Percentiles rank a stretch among this genome's conserved stretches.
phyloP scores from a whole-genome alignment of 2,329 filamentous ascomycete genomes.

The Diaporthe sp. region DNA sequence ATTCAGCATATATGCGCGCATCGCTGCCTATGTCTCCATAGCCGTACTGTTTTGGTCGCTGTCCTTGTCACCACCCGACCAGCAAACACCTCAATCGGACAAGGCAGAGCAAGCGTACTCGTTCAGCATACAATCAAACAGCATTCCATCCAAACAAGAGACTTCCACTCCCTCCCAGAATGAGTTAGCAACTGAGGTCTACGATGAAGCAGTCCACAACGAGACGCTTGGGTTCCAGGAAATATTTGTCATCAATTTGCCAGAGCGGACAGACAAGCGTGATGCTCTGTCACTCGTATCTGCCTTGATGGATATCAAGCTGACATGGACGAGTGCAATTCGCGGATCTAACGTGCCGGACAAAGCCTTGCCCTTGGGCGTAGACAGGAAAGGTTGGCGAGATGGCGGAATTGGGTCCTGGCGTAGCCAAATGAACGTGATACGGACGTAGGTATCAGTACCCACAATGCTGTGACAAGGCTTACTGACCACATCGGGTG shows the following conservation, averaged over 20 bases:
- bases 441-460: conserved; percentile 44
- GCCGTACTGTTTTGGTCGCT: conserved; percentile 7
- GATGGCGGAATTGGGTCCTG: conserved; percentile 49
- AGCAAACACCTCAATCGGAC: not conserved
- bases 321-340: conserved; percentile 61
- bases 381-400: conserved; percentile 54
- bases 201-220: conserved; percentile 31
- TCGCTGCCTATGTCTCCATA: conserved; percentile 30
- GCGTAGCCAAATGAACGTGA: conserved; percentile 53
- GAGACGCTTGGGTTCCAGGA: conserved; percentile 53
- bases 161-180: not conserved
- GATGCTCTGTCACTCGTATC: conserved; percentile 61
- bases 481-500: not conserved
- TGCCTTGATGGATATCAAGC: conserved; percentile 55
- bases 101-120: not conserved
- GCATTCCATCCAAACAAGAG: not conserved
- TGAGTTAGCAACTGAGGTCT: not conserved
- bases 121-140: not conserved
- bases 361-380: conserved; percentile 56
- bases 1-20: conserved; percentile 2
- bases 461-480: too few relatives aligned
- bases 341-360: conserved; percentile 55
- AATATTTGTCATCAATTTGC: conserved; percentile 61
- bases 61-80: not conserved
- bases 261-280: conserved; percentile 62